Base-by-base conservation (phyloP, 208 protist species). In the Leishmania arabica region DNA sequence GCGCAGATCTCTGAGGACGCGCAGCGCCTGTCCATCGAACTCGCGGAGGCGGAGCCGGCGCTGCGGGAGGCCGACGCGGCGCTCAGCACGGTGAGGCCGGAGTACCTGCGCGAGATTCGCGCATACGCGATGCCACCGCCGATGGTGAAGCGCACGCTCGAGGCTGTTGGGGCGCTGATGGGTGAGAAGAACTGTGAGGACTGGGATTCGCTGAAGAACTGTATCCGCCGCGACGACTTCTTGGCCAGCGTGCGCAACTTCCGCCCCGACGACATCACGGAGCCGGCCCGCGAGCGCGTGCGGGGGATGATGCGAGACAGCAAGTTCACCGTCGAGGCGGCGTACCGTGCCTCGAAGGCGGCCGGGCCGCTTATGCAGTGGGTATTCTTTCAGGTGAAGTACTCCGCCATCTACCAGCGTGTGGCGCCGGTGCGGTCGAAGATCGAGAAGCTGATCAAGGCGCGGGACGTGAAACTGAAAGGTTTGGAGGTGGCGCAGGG, bases 61-160 rank as follows among this genome's bases (percentile, higher is more conserved):
- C 95, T 99, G 49, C 91, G 90, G 51, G 96, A 97, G 58, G 99
- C 98, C 9, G 97, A 99, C 84, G 98, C 98, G 24, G 96, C 96
- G 13, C 96, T 99, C 15, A 91, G 98, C 72, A 99, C 91, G 11
- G 99, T 99, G 84, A 99, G 97, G 91, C 91, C 91, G 64, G 93
- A 97, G 84, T 97, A 99, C 84, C 90, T 99, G 42, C 97, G 99
- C 40, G 99, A 99, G 92, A 97, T 99, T n/a, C 94, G 99, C 64
- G 89, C 93, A 40, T 98, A 99, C 77, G 92, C 90, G n/a, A 99
- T 95, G 47, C 99, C 99, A 68, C 99, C 99, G 37, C 88, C 86
- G 53, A 95, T 95, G 84, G 98, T 99, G 60, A 96, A 99, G 90
- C 90, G 98, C 27, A 93, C 96, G n/a, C 90, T 99, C 42, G 96